These are phyloP conservation scores for Hyphochytrium catenoides DNA, from an alignment of 352 stramenopile species.

Conservation along the genomic window DNA sequence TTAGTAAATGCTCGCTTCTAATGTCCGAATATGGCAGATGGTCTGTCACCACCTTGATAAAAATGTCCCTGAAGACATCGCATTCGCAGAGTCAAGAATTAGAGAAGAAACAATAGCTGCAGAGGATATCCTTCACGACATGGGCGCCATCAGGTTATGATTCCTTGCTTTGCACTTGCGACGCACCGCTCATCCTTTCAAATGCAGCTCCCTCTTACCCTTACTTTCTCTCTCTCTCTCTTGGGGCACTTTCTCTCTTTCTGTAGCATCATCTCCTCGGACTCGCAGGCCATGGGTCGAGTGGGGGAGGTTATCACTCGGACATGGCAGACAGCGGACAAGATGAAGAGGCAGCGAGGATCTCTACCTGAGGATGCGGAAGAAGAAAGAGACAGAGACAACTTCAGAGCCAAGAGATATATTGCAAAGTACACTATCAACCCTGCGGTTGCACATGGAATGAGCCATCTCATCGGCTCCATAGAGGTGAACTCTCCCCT, in stretches of 20 bases:
- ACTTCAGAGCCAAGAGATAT: conserved; percentile 83
- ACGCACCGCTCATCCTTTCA: background rate
- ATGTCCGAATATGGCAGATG: conserved; percentile 26
- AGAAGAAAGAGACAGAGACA: conserved; percentile 41
- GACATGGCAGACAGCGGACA: conserved; percentile 93
- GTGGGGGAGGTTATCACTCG: conserved; percentile 87
- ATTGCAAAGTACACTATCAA: conserved; percentile 97
- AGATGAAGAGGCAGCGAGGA: conserved; percentile 87
- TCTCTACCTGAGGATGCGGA: conserved; percentile 38
- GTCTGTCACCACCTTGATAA: conserved; percentile 93
- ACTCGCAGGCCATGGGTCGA: conserved; percentile 90
- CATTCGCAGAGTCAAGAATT: conserved; percentile 92
- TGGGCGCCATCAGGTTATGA: conserved; percentile 68
- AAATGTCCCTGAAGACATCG: conserved; percentile 84
- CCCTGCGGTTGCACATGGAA: conserved; percentile 83
- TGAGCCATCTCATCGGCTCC: conserved; percentile 81
- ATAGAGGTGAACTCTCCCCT: conserved; percentile 65
- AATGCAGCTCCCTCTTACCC: too few species aligned
- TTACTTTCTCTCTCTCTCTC: too few species aligned
- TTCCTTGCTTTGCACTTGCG: background rate
- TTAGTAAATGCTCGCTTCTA: background rate
- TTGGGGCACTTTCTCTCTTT: too few species aligned
- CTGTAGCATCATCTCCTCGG: conserved; percentile 70
- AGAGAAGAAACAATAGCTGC: conserved; percentile 87
- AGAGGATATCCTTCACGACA: conserved; percentile 90